Evolutionary conservation across 2,329 filamentous ascomycete genomes (phyloP).

Genomic region (Colletotrichum echinochloae): DNA sequence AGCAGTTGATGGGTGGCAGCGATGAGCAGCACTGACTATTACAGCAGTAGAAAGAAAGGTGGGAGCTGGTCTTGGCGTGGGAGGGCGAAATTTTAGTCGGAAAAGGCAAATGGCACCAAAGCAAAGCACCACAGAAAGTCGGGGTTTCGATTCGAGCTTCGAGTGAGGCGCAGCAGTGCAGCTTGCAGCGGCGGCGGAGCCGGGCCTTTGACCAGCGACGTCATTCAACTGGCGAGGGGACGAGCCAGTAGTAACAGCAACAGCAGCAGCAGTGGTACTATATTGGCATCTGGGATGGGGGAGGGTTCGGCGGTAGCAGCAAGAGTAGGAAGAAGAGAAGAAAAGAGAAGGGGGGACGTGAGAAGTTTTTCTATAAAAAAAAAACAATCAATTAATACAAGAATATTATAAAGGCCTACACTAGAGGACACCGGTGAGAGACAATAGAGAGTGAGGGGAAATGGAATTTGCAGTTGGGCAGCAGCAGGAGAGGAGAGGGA

Average conservation of each 20-base stretch:
- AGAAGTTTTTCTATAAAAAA: neutral
- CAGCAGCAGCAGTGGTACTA: neutral
- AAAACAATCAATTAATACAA: too few species aligned
- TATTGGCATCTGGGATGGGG: neutral
- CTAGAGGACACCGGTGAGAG: neutral
- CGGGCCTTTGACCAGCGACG: constrained; percentile 37
- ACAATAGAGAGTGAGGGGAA: neutral
- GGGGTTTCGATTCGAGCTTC: constrained; percentile 19
- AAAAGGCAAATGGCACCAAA: neutral
- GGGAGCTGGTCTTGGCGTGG: constrained; percentile 3
- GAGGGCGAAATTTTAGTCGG: constrained; percentile 25
- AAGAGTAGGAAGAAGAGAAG: neutral
- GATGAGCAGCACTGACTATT: constrained; percentile 3
- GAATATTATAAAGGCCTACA: too few species aligned
- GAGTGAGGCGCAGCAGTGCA: constrained; percentile 39
- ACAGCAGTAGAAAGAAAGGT: constrained; percentile 2
- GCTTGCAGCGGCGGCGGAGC: constrained; percentile 34
- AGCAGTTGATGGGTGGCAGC: constrained; percentile 1
- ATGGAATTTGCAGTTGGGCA: neutral
- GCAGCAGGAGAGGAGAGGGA: neutral
- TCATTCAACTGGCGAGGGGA: constrained; percentile 20
- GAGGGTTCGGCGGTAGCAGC: neutral
- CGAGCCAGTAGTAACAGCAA: neutral
- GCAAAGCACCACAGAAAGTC: constrained; percentile 25
- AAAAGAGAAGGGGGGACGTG: too few species aligned